Evolutionary conservation across 2,329 filamentous ascomycete genomes (phyloP), one percentile per base, ranked within the genome.

Genomic region (Cryphonectria naterciae): DNA sequence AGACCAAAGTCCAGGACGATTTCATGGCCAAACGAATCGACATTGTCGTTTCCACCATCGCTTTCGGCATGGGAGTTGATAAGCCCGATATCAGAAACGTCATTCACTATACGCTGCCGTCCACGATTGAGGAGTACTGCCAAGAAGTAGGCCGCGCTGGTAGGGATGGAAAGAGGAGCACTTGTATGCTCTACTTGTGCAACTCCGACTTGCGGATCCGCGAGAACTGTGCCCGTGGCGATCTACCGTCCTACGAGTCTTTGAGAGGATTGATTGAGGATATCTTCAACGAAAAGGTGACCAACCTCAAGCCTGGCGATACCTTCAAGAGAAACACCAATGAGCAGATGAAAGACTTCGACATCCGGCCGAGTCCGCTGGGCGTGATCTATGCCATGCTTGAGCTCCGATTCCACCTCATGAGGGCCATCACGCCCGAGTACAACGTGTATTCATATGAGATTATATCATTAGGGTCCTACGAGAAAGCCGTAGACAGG

Each of bases 31-130:
- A 79, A 1, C 76, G 80, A 15, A 77, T 84, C 37, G 76, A 81
- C n/a, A 82, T 86, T 37, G 83, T 87, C 17, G 83, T 86, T 25
- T 86, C 86, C 3, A 89, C 87, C 0, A 88, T 88, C 56, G 87
- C 87, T 0, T 89, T 89, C 66, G 87, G 87, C 0, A 89, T 89
- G 87, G 87, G 87, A 0, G 88, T 89, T 25, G 87, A 89, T 75
- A 89, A 89, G 72, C 72, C 81, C 46, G 81, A 86, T 65, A 88
- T 89, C 56, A 82, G 87, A 8, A 88, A 86, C 70, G 82, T 89
- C 46, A 75, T 88, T 13, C 86, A 88, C 72, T 87, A 82, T 74
- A 84, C 86, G 66, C 77, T 87, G 2, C 80, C 87, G 0, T 82
- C 79, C 68, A 87, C 84, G 10, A 77, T 89, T 1, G 87, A 89